Conservation (phyloP, 164 flowering plant species). For the Stephania yunnanensis region DNA sequence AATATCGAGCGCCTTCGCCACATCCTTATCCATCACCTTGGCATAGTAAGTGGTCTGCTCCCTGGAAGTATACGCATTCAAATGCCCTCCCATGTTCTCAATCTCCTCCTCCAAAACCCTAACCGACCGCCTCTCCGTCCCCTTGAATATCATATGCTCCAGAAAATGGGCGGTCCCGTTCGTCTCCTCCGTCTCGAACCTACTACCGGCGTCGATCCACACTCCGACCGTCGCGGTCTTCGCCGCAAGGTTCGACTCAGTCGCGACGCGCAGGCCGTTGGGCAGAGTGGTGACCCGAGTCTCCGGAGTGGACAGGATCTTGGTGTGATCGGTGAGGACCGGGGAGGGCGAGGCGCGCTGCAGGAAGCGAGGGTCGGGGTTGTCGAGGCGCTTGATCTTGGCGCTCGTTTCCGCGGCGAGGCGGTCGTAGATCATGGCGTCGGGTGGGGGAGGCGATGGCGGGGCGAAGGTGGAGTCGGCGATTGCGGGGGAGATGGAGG, state of each 20-base stretch:
- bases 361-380: constrained; percentile 40
- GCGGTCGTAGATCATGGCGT: constrained; percentile 35
- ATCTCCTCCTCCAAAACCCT: constrained; percentile 42
- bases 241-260: constrained; percentile 38
- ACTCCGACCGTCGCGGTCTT: constrained; percentile 49
- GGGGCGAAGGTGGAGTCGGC: constrained; percentile 5
- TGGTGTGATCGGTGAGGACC: constrained; percentile 25
- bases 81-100: constrained; percentile 54
- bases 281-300: constrained; percentile 46
- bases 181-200: constrained; percentile 46
- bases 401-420: constrained; percentile 29
- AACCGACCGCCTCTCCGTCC: constrained; percentile 38
- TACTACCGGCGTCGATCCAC: constrained; percentile 50
- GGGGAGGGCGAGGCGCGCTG: constrained; percentile 38
- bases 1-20: constrained; percentile 31
- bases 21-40: constrained; percentile 33
- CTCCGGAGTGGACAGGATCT: constrained; percentile 35
- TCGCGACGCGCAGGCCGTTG: constrained; percentile 44
- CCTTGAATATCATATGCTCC: constrained; percentile 52
- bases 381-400: constrained; percentile 31
- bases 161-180: constrained; percentile 52
- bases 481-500: constrained; percentile 21
- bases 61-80: constrained; percentile 48
- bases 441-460: constrained; percentile 19
- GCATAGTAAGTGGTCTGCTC: constrained; percentile 53